These are phyloP conservation scores for Solanum megistacrolobum DNA, from an alignment of 257 asterid genomes.

Conservation along the genomic window DNA sequence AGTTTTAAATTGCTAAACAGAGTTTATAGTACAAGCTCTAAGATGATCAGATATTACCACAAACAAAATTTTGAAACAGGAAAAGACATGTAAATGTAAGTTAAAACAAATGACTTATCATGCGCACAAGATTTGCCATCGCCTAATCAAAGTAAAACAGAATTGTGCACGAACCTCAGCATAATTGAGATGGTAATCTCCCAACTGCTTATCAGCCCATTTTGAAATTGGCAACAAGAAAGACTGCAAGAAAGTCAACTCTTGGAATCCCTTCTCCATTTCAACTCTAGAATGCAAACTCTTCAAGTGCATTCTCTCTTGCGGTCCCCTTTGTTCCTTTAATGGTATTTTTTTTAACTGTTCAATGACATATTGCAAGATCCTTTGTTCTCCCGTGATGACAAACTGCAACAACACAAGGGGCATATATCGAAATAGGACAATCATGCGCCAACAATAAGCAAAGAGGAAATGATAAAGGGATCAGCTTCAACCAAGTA, in stretches of 20 bases:
- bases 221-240: conserved; percentile 73
- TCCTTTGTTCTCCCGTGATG: conserved; percentile 78
- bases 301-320: conserved; percentile 85
- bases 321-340: conserved; percentile 94
- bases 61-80: not conserved
- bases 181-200: conserved; percentile 79
- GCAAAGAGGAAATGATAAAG: not conserved
- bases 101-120: not conserved
- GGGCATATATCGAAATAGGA: not conserved
- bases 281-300: conserved; percentile 76
- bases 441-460: not conserved
- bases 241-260: conserved; percentile 77
- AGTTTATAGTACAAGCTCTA: not conserved
- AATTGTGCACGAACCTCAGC: conserved; percentile 49
- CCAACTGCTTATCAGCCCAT: conserved; percentile 85
- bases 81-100: not conserved
- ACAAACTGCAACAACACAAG: conserved; percentile 53
- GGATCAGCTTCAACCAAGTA: not conserved
- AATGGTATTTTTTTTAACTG: conserved; percentile 86
- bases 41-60: not conserved
- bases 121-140: not conserved
- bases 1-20: not conserved
- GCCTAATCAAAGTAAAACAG: not conserved
- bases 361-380: conserved; percentile 64
- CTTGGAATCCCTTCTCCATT: conserved; percentile 57